A percentile compares a stretch with the other conserved stretches of the same genome.
phyloP scores from a whole-genome alignment of 148 eudicot genomes.

The Camellia lanceoleosa region DNA sequence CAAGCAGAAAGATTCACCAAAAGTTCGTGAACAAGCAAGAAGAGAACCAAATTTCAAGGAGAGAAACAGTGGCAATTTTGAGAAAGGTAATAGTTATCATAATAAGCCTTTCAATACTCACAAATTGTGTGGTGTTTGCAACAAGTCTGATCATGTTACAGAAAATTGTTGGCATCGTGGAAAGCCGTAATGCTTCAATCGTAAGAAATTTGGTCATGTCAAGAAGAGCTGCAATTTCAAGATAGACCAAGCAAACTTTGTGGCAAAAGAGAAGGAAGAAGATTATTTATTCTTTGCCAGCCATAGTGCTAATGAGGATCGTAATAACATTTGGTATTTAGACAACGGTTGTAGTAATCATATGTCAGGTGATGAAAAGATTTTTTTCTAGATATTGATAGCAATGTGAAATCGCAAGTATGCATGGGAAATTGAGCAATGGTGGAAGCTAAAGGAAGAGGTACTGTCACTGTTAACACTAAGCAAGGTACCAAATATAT shows the following conservation, averaged over 20 bases:
- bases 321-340: not conserved
- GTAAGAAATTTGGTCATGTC: not conserved
- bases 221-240: too few relatives aligned
- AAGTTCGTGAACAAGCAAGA: too few relatives aligned
- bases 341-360: not conserved
- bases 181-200: not conserved
- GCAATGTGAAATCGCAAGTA: not conserved
- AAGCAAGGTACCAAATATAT: too few relatives aligned
- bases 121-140: too few relatives aligned
- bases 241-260: too few relatives aligned
- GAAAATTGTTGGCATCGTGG: not conserved
- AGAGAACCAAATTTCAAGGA: too few relatives aligned
- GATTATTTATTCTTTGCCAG: not conserved
- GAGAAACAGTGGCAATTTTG: too few relatives aligned
- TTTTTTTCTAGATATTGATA: not conserved
- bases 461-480: too few relatives aligned
- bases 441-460: not conserved
- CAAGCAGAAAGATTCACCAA: too few relatives aligned
- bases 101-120: too few relatives aligned
- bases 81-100: too few relatives aligned
- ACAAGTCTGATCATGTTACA: not conserved
- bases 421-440: not conserved
- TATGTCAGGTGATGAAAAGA: not conserved
- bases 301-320: not conserved
- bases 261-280: not conserved